phyloP scores from a whole-genome alignment of 2,329 filamentous ascomycete genomes.

The Hypoxylon sp. region DNA sequence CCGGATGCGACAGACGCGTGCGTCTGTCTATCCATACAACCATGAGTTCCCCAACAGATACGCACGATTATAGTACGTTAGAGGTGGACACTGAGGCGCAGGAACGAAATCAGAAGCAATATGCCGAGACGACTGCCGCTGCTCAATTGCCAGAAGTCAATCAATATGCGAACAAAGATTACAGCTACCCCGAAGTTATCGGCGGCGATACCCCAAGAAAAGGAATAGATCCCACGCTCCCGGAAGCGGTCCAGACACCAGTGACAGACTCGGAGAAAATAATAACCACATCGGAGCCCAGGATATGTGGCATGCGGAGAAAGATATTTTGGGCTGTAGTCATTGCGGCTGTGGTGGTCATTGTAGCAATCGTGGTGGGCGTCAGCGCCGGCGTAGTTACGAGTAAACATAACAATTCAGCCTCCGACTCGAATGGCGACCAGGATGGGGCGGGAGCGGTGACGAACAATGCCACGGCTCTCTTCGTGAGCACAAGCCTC shows the following conservation, averaged over 20 bases:
- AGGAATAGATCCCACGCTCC: conserved; percentile 32
- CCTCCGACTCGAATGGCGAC: neutral
- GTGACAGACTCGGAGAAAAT: conserved; percentile 7
- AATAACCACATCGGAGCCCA: conserved; percentile 12
- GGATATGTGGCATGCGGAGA: conserved; percentile 38
- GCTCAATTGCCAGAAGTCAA: conserved; percentile 56
- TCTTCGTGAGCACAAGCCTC: conserved; percentile 40
- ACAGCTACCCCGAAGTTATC: conserved; percentile 34
- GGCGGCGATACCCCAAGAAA: conserved; percentile 11
- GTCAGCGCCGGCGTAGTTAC: conserved; percentile 36
- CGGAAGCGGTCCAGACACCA: conserved; percentile 12
- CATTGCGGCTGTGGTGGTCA: conserved; percentile 23
- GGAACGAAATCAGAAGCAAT: conserved; percentile 18
- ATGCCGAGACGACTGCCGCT: conserved; percentile 21
- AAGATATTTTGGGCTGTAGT: conserved; percentile 36
- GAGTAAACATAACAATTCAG: conserved; percentile 6
- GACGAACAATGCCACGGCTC: conserved; percentile 11
- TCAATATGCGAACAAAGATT: conserved; percentile 26
- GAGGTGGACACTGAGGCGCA: conserved; percentile 39
- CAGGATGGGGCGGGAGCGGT: neutral
- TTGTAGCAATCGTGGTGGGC: conserved; percentile 33
- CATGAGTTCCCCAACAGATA: conserved; percentile 34
- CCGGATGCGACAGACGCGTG: conserved; percentile 14
- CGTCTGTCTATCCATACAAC: conserved; percentile 13
- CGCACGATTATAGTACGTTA: conserved; percentile 40